Percentiles rank a stretch among this genome's conserved stretches.
phyloP scores from a whole-genome alignment of 1,284 basidiomycete species.

The Ceraceosorus guamensis region DNA sequence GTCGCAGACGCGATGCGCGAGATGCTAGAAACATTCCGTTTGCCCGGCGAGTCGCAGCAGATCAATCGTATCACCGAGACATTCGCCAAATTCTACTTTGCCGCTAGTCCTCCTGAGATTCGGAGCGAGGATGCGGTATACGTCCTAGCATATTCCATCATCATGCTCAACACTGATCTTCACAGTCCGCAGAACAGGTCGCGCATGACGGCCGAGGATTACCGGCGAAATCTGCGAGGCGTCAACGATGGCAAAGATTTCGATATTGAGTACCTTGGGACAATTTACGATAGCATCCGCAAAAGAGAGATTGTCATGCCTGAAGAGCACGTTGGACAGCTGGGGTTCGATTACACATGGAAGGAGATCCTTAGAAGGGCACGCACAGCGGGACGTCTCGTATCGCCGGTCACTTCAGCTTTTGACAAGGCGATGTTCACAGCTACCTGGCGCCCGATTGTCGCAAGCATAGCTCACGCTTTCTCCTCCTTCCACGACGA shows the following conservation, averaged over 20 bases:
- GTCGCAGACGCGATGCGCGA: slow-evolving; percentile 93
- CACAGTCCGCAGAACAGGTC: slow-evolving; percentile 98
- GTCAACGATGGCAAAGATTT: slow-evolving; percentile 85
- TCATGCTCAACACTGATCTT: slow-evolving; percentile 96
- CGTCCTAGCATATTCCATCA: slow-evolving; percentile 88
- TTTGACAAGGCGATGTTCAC: slow-evolving; percentile 94
- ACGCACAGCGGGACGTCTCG: slow-evolving; percentile 69
- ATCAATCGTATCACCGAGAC: slow-evolving; percentile 90
- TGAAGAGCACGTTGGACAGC: slow-evolving; percentile 91
- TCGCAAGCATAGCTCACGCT: slow-evolving; percentile 57
- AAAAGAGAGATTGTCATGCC: slow-evolving; percentile 95
- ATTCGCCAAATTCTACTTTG: slow-evolving; percentile 86
- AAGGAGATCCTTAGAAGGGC: slow-evolving; percentile 83
- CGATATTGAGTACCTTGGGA: slow-evolving; percentile 72
- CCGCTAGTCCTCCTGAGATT: slow-evolving; percentile 78
- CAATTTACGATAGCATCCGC: slow-evolving; percentile 87
- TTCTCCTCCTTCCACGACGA: slow-evolving; percentile 96
- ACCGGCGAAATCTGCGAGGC: slow-evolving; percentile 81
- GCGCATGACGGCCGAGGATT: slow-evolving; percentile 93
- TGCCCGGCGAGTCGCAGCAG: slow-evolving; percentile 92
- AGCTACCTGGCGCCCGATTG: slow-evolving; percentile 79
- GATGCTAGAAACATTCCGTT: slow-evolving; percentile 82
- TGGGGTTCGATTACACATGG: slow-evolving; percentile 99
- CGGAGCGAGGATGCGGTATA: slow-evolving; percentile 88
- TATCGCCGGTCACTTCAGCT: slow-evolving; percentile 66